A percentile compares a stretch with the other conserved stretches of the same genome.
These are phyloP conservation scores for Smittium culicis DNA, from an alignment of 371 early-diverging fungal genomes.

Conservation along the genomic window DNA sequence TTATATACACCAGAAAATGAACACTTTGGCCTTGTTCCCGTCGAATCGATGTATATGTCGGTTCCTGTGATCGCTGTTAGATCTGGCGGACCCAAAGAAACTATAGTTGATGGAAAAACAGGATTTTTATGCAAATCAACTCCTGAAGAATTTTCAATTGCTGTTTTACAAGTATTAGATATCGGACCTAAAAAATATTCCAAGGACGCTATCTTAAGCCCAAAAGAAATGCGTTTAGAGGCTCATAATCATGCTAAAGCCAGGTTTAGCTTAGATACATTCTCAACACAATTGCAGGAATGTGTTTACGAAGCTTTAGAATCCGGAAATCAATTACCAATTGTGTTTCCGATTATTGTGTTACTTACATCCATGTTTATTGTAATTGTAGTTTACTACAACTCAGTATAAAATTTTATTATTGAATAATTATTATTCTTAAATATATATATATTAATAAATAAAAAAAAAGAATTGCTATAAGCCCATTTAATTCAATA, in stretches of 20 bases:
- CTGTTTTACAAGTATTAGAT: slow-evolving; percentile 36
- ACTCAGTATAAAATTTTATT: too few relatives aligned
- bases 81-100: slow-evolving; percentile 76
- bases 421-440: too few relatives aligned
- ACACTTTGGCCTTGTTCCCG: slow-evolving; percentile 92
- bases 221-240: neutral
- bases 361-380: neutral
- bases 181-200: slow-evolving; percentile 9
- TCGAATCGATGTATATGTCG: slow-evolving; percentile 84
- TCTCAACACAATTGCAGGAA: neutral
- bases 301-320: neutral
- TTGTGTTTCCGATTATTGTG: neutral
- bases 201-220: neutral
- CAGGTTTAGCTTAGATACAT: slow-evolving; percentile 15
- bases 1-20: slow-evolving; percentile 88
- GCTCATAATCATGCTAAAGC: slow-evolving; percentile 6
- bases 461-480: too few relatives aligned
- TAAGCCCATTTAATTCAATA: too few relatives aligned
- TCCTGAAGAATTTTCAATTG: slow-evolving; percentile 47
- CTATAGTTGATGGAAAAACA: slow-evolving; percentile 53
- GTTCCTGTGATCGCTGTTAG: slow-evolving; percentile 79
- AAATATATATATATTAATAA: too few relatives aligned
- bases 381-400: too few relatives aligned
- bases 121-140: slow-evolving; percentile 57
- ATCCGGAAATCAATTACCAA: neutral